Evolutionary conservation across 148 eudicot genomes (phyloP).

Genomic region (Heliamphora exappendiculata): DNA sequence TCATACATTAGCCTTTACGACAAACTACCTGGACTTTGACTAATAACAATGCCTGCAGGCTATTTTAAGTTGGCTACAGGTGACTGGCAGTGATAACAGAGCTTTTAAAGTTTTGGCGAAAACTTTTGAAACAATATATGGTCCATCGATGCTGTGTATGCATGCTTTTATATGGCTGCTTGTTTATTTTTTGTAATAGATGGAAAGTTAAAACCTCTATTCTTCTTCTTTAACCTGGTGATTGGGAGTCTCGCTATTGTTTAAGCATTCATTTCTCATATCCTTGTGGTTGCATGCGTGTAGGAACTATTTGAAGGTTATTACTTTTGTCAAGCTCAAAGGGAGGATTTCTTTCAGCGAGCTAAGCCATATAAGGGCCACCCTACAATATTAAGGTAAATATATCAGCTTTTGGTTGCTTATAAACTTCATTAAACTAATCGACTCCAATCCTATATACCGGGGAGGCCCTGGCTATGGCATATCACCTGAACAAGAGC

Average conservation of each 20-base stretch:
- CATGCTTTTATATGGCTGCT: no score
- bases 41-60: no score
- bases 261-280: neutral
- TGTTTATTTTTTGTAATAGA: no score
- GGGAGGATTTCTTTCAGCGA: constrained; percentile 75
- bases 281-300: constrained; percentile 8
- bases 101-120: no score
- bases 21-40: no score
- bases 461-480: neutral
- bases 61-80: no score
- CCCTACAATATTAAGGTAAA: constrained; percentile 74
- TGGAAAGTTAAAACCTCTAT: neutral
- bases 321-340: constrained; percentile 98
- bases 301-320: constrained; percentile 98
- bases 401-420: neutral
- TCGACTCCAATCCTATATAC: neutral
- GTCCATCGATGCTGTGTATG: no score
- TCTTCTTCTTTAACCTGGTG: neutral
- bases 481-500: neutral
- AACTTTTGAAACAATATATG: no score
- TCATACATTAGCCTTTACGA: no score
- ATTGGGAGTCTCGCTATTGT: neutral
- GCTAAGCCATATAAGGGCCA: constrained; percentile 86
- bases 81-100: no score
- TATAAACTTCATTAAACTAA: neutral